phyloP scores from a whole-genome alignment of 139 green algal genomes.

The Pycnococcus provasolii region DNA sequence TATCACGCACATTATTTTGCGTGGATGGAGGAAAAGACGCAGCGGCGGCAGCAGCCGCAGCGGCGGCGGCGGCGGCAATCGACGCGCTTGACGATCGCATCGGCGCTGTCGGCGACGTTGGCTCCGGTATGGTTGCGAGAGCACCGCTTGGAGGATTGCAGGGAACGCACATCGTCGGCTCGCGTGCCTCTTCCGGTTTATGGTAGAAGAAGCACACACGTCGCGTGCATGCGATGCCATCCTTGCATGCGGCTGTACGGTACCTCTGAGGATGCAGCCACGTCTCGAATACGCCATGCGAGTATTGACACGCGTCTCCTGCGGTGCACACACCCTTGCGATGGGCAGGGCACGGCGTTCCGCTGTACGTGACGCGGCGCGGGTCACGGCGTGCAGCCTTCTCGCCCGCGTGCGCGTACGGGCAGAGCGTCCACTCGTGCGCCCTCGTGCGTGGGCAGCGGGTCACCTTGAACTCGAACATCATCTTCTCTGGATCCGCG shows the following conservation, averaged over 20 bases:
- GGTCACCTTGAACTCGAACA: constrained; percentile 47
- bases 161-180: not conserved
- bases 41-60: too few relatives aligned
- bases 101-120: too few relatives aligned
- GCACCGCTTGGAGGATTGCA: too few relatives aligned
- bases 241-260: constrained; percentile 80
- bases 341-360: constrained; percentile 85
- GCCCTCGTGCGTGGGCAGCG: constrained; percentile 52
- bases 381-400: constrained; percentile 82
- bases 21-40: too few relatives aligned
- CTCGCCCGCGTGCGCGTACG: constrained; percentile 87
- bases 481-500: not conserved
- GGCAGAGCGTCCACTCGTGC: constrained; percentile 92
- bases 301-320: constrained; percentile 76
- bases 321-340: constrained; percentile 69
- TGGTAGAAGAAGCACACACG: constrained; percentile 98
- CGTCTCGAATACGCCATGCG: constrained; percentile 94
- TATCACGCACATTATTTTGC: too few relatives aligned
- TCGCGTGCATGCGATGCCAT: constrained; percentile 68
- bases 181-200: constrained; percentile 59
- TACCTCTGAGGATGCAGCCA: constrained; percentile 91
- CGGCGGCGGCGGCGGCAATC: too few relatives aligned
- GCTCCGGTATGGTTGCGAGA: too few relatives aligned
- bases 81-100: too few relatives aligned
- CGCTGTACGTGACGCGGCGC: constrained; percentile 65